Conservation (phyloP, 305 asterid species). For the Withania somnifera region DNA sequence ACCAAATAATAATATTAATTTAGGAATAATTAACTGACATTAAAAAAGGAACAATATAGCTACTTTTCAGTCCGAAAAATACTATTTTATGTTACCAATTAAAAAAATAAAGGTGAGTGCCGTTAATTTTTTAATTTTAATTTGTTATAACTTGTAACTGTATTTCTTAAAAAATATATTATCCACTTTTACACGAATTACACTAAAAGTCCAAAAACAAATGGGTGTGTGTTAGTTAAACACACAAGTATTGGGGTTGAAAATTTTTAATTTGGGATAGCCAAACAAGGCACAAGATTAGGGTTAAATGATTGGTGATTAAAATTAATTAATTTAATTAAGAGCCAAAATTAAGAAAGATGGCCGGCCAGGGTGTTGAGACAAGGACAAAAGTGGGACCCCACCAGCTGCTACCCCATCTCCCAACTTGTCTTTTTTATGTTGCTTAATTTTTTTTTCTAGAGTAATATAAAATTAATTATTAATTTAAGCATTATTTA, state of each 20-base stretch:
- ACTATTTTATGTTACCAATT: not conserved
- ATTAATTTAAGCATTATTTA: too few species aligned
- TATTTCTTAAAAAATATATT: not conserved
- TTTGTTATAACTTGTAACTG: not conserved
- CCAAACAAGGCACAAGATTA: not conserved
- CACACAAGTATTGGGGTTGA: not conserved
- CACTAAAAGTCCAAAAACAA: not conserved
- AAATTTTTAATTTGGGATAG: not conserved
- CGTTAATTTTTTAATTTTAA: not conserved
- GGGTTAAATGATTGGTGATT: not conserved
- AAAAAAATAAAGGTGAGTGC: not conserved
- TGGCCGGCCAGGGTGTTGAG: conserved; percentile 2
- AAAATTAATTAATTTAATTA: not conserved
- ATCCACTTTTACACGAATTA: not conserved
- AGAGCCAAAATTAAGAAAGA: not conserved
- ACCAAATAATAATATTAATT: not conserved
- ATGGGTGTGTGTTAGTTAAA: not conserved
- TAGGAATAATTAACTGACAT: not conserved
- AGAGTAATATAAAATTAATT: too few species aligned
- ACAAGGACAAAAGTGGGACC: not conserved
- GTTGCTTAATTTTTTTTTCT: not conserved
- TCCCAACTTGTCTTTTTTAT: not conserved
- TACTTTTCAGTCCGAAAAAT: not conserved
- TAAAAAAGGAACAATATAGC: not conserved
- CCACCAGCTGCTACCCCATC: conserved; percentile 2